A percentile compares a stretch with the other conserved stretches of the same genome.
Conservation (phyloP, 2,329 filamentous ascomycete species). For the Penicillium janthinellum region DNA sequence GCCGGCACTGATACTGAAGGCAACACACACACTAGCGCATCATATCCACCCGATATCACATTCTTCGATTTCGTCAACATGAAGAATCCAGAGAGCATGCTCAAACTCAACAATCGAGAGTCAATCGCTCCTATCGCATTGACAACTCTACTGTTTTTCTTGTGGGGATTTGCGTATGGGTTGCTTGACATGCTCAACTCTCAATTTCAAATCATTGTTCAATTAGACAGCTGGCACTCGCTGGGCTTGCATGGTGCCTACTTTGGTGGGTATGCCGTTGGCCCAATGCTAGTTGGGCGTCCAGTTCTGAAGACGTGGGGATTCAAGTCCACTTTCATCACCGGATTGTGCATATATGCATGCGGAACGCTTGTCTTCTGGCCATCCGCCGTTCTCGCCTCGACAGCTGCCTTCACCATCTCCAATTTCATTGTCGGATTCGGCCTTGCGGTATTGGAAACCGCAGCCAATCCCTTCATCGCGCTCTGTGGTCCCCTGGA, state of each 20-base stretch:
- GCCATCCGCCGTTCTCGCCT: conserved; percentile 65
- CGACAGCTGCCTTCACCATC: conserved; percentile 61
- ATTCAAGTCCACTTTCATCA: conserved; percentile 64
- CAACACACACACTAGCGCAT: conserved; percentile 42
- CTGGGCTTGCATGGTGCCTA: conserved; percentile 61
- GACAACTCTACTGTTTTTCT: conserved; percentile 79
- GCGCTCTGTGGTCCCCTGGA: conserved; percentile 62
- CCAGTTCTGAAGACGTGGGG: conserved; percentile 60
- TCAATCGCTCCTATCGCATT: conserved; percentile 60
- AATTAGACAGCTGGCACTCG: conserved; percentile 36
- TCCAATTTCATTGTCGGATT: conserved; percentile 66
- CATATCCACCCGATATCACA: conserved; percentile 43
- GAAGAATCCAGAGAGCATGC: conserved; percentile 58
- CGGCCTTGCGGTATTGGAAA: conserved; percentile 62
- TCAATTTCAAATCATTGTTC: conserved; percentile 58
- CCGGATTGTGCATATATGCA: conserved; percentile 64
- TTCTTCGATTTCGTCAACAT: conserved; percentile 67
- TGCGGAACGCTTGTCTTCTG: conserved; percentile 64
- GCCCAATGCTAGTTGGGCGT: conserved; percentile 57
- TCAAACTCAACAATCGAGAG: conserved; percentile 59
- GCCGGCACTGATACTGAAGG: conserved; percentile 30
- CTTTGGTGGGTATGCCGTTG: conserved; percentile 61
- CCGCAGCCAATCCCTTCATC: conserved; percentile 64
- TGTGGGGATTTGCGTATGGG: conserved; percentile 91
- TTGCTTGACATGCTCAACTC: conserved; percentile 77